These are phyloP conservation scores for Gaultheria prostrata DNA, from an alignment of 148 eudicot species.

Conservation along the genomic window DNA sequence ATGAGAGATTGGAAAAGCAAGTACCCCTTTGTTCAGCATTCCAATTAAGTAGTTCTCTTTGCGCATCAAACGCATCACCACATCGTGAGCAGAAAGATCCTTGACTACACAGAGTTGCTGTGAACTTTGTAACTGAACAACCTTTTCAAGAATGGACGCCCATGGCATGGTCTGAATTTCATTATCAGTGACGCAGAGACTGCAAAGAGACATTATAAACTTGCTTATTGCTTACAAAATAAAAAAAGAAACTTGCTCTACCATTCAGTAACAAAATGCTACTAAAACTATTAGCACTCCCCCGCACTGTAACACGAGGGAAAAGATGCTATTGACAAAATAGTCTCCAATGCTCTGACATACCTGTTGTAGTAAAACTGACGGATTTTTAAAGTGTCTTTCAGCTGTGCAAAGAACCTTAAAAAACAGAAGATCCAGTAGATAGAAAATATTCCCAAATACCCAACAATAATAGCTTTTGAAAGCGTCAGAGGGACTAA, in stretches of 20 bases:
- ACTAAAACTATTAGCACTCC: not conserved
- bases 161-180: constrained; percentile 93
- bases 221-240: not conserved
- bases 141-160: constrained; percentile 82
- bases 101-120: constrained; percentile 80
- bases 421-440: constrained; percentile 87
- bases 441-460: constrained; percentile 71
- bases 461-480: constrained; percentile 79
- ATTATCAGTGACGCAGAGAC: constrained; percentile 80
- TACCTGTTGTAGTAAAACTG: constrained; percentile 81
- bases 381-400: constrained; percentile 72
- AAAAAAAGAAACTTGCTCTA: not conserved
- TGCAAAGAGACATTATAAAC: constrained; percentile 41
- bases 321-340: not conserved
- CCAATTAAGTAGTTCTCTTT: constrained; percentile 97
- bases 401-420: constrained; percentile 83
- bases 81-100: constrained; percentile 88
- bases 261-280: not conserved
- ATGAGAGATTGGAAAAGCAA: constrained; percentile 73
- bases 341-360: not conserved
- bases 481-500: constrained; percentile 74
- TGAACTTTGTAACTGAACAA: constrained; percentile 59
- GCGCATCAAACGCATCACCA: constrained; percentile 89
- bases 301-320: not conserved
- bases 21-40: constrained; percentile 93